Conservation (phyloP, 2,329 filamentous ascomycete genomes). For the Colletotrichum theobromicola region DNA sequence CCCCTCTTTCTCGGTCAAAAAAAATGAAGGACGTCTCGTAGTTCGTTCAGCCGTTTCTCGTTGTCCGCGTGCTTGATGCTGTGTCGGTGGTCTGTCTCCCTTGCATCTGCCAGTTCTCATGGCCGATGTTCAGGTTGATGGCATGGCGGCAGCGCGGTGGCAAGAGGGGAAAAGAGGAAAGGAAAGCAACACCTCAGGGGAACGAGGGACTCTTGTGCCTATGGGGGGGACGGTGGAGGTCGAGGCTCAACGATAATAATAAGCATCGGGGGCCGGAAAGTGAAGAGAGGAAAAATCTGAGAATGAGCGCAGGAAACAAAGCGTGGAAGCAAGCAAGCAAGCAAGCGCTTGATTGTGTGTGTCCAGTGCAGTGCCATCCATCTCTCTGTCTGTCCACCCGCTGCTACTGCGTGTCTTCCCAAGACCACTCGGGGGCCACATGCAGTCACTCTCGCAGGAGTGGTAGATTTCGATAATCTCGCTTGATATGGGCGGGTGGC, state of each 20-base stretch:
- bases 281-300: neutral
- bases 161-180: neutral
- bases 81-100: slow-evolving; percentile 18
- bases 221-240: slow-evolving; percentile 3
- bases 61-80: slow-evolving; percentile 7
- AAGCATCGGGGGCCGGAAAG: slow-evolving; percentile 8
- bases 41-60: slow-evolving; percentile 17
- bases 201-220: neutral
- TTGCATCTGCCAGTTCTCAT: slow-evolving; percentile 22
- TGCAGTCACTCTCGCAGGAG: slow-evolving; percentile 14
- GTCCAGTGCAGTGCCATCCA: neutral
- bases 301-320: neutral
- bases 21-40: neutral
- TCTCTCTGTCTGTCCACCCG: neutral
- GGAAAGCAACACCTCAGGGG: too few relatives aligned
- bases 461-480: slow-evolving; percentile 27
- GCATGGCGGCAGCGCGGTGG: slow-evolving; percentile 29
- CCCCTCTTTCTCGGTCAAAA: neutral
- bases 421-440: neutral
- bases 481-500: slow-evolving; percentile 25
- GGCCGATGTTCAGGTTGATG: slow-evolving; percentile 22
- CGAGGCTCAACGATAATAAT: slow-evolving; percentile 11
- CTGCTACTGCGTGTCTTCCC: neutral
- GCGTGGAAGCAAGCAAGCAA: neutral
- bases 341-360: neutral